These are phyloP conservation scores for Stentor coeruleus DNA, from an alignment of 73 alveolate species.

Conservation along the genomic window DNA sequence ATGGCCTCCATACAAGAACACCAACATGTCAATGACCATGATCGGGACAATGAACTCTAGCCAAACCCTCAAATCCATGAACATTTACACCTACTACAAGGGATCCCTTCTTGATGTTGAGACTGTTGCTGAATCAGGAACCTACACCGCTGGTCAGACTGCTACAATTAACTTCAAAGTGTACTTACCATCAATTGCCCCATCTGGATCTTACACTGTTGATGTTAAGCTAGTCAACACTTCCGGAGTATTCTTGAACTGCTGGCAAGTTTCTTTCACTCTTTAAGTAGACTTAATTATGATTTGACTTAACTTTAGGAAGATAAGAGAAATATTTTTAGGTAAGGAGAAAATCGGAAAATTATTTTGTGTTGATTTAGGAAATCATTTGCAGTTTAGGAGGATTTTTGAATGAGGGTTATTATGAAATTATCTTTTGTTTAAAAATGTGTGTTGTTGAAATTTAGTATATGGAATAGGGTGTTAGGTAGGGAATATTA, in stretches of 20 bases:
- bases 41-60: not conserved
- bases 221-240: not conserved
- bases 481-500: too few species aligned
- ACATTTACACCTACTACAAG: not conserved
- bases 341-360: too few species aligned
- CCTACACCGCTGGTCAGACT: not conserved
- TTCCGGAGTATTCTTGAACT: not conserved
- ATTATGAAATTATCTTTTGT: too few species aligned
- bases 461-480: too few species aligned
- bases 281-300: too few species aligned
- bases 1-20: not conserved
- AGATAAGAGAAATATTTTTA: too few species aligned
- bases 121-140: not conserved
- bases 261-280: constrained; percentile 3
- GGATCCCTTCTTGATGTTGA: not conserved
- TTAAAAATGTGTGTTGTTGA: too few species aligned
- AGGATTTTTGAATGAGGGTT: too few species aligned
- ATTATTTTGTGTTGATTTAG: too few species aligned
- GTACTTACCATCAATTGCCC: not conserved
- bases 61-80: not conserved
- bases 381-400: too few species aligned
- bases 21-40: not conserved
- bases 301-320: too few species aligned
- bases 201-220: not conserved
- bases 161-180: not conserved